Evolutionary conservation across 441 rosid species (phyloP), one percentile per base, ranked within the genome.

Genomic region (Pelargonium citronellum): DNA sequence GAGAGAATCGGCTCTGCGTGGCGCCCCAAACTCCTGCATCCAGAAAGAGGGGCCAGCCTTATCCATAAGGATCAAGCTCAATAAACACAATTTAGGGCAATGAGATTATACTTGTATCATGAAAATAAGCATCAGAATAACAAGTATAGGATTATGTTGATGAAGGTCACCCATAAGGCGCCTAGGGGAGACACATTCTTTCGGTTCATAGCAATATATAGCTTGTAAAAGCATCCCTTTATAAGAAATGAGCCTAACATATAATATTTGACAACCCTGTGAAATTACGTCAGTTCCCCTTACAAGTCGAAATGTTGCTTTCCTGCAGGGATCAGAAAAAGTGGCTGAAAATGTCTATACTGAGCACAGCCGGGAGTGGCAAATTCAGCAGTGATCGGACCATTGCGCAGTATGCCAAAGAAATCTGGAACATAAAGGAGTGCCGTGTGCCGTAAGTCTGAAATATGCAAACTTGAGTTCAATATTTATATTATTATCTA

Each of bases 351-450:
- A 93, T 93, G 97, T 89, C 98, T 19, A 91, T 93, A 82, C 30
- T 93, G 86, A 93, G 91, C 69, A 85, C 97, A 4, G 97, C 96
- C 4, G 90, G 96, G 51, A 91, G 97, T 8, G 76, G 75, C 90
- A 91, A 88, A 82, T 93, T 93, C 86, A 91, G 98, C 80, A 93
- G 98, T 70, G 98, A 93, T 83, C 83, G 98, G 64, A 91, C 98
- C 0, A 89, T 93, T 72, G 93, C 82, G 9, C 95, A 93, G 76
- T 91, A 93, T 46, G 97, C 97, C 5, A 78, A 71, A 58, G 96
- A 93, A 64, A 89, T 93, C 73, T 93, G 98, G 98, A 82, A 79
- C 66, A 91, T 93, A 10, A 70, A 83, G 65, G 65, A 61, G 65
- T 61, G 65, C 10, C 39, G 65, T 24, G 65, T 61, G 65, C 65